These are phyloP conservation scores for Yarrowia sp. DNA, from an alignment of 805 yeast species.

Conservation along the genomic window DNA sequence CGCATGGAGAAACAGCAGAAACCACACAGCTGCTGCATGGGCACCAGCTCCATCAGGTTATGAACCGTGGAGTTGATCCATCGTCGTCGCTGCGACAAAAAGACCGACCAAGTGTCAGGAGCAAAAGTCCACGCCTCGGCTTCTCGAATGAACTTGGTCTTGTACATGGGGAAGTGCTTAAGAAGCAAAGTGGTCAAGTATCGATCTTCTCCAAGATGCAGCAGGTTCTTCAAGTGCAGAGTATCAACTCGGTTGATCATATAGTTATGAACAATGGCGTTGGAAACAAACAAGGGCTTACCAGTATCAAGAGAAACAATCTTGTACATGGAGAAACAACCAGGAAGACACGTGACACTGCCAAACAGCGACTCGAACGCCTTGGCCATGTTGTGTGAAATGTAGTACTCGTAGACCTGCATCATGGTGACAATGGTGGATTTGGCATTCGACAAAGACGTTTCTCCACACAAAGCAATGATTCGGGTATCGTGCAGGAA, in stretches of 20 bases:
- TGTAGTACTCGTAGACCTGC: constrained; percentile 63
- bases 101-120: constrained; percentile 55
- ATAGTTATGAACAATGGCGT: constrained; percentile 56
- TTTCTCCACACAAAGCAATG: constrained; percentile 64
- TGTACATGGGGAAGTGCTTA: constrained; percentile 54
- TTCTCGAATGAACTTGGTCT: constrained; percentile 54
- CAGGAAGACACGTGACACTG: constrained; percentile 64
- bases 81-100: constrained; percentile 63
- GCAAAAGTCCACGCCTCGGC: constrained; percentile 61
- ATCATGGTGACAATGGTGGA: constrained; percentile 56
- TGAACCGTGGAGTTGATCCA: constrained; percentile 69
- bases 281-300: constrained; percentile 60
- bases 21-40: constrained; percentile 60
- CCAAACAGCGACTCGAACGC: constrained; percentile 64
- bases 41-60: constrained; percentile 57
- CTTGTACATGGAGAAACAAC: constrained; percentile 60
- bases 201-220: constrained; percentile 63
- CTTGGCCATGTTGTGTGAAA: constrained; percentile 61
- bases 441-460: constrained; percentile 53
- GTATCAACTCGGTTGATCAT: constrained; percentile 57
- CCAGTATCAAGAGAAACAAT: constrained; percentile 54
- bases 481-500: constrained; percentile 54
- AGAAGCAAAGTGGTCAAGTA: constrained; percentile 56
- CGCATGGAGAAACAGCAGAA: constrained; percentile 66
- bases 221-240: constrained; percentile 57